These are phyloP conservation scores for Irpex rosettiformis DNA, from an alignment of 1,284 basidiomycete species.

Conservation along the genomic window DNA sequence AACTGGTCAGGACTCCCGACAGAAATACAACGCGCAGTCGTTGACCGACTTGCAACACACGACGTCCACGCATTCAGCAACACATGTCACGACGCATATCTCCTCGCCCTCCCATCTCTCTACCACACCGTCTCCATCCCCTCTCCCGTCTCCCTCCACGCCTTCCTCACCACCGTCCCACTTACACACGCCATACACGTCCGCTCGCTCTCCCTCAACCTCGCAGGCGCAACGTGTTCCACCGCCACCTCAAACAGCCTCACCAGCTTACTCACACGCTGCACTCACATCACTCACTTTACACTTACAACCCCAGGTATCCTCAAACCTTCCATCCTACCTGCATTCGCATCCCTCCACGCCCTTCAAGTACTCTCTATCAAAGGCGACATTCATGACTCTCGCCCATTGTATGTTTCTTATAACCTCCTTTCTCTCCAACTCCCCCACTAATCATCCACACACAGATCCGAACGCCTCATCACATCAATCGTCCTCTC, in stretches of 20 bases:
- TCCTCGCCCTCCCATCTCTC: conserved; percentile 51
- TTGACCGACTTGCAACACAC: conserved; percentile 42
- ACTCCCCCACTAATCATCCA: conserved; percentile 3
- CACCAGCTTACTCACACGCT: conserved; percentile 45
- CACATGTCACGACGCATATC: conserved; percentile 44
- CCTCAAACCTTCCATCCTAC: conserved; percentile 45
- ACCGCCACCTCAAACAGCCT: conserved; percentile 40
- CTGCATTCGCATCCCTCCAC: conserved; percentile 46
- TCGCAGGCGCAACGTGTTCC: conserved; percentile 24
- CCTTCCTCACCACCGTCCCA: conserved; percentile 58
- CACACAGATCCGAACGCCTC: conserved; percentile 60
- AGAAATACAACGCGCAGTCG: conserved; percentile 60
- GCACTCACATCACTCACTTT: conserved; percentile 46
- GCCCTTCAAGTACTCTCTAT: conserved; percentile 49
- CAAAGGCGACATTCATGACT: conserved; percentile 43
- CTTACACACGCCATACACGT: conserved; percentile 48
- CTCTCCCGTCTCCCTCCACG: conserved; percentile 39
- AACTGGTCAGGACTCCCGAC: conserved; percentile 55
- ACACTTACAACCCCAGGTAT: conserved; percentile 51
- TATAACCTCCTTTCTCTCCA: neutral
- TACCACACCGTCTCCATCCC: conserved; percentile 51
- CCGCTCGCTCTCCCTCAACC: conserved; percentile 50
- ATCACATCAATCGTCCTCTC: conserved; percentile 64
- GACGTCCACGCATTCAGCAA: conserved; percentile 39
- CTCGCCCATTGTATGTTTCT: conserved; percentile 58